A percentile compares a stretch with the other conserved stretches of the same genome.
phyloP scores from a whole-genome alignment of 108 stramenopile genomes.

The Nitzschia inconspicua region DNA sequence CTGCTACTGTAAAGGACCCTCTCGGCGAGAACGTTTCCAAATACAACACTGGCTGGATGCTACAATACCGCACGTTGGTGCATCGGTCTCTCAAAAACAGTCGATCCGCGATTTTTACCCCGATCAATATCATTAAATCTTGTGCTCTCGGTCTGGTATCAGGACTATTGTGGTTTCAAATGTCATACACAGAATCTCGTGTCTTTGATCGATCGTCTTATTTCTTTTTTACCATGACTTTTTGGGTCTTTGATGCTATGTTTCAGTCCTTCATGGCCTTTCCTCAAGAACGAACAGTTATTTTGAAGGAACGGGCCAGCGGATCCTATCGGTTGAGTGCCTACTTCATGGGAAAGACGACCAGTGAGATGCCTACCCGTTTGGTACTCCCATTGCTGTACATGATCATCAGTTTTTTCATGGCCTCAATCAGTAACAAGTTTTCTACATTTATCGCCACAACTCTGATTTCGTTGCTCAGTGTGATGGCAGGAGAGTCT shows the following conservation, averaged over 20 bases:
- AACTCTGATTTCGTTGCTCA: slow-evolving; percentile 42
- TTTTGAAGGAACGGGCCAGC: slow-evolving; percentile 65
- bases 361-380: slow-evolving; percentile 56
- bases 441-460: slow-evolving; percentile 52
- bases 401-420: slow-evolving; percentile 67
- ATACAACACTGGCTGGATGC: slow-evolving; percentile 53
- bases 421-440: slow-evolving; percentile 45
- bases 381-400: slow-evolving; percentile 55
- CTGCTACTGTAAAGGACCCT: background rate
- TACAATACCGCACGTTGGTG: slow-evolving; percentile 52
- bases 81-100: slow-evolving; percentile 66
- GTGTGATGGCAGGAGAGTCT: slow-evolving; percentile 65
- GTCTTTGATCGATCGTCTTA: slow-evolving; percentile 51
- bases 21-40: slow-evolving; percentile 21
- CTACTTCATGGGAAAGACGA: slow-evolving; percentile 76
- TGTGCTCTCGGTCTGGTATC: slow-evolving; percentile 51
- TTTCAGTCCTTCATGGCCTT: slow-evolving; percentile 65
- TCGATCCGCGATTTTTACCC: slow-evolving; percentile 67
- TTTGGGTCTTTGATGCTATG: slow-evolving; percentile 76
- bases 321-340: slow-evolving; percentile 62
- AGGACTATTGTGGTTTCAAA: slow-evolving; percentile 63
- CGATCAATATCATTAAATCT: slow-evolving; percentile 62
- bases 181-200: slow-evolving; percentile 47
- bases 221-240: slow-evolving; percentile 77
- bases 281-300: slow-evolving; percentile 55